A percentile compares a stretch with the other conserved stretches of the same genome.
Conservation (phyloP, 345 rosid genomes). For the Populus nigra region DNA sequence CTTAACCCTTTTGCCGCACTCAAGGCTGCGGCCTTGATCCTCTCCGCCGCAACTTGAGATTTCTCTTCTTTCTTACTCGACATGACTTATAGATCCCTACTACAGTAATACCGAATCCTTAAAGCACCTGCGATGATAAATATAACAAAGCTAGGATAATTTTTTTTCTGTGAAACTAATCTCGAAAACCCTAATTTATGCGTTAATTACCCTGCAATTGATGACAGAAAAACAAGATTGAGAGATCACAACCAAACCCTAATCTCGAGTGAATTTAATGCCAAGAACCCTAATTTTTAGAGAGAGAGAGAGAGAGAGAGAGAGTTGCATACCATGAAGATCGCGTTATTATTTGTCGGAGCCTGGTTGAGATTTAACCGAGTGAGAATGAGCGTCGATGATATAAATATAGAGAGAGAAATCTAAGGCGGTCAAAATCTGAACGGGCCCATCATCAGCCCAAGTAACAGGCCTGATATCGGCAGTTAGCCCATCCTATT, state of each 20-base stretch:
- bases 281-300: not conserved
- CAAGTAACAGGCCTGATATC: not conserved
- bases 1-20: slow-evolving; percentile 88
- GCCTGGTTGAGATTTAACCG: not conserved
- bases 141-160: not conserved
- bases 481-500: not conserved
- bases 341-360: not conserved
- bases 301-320: not conserved
- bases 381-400: not conserved
- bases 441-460: not conserved
- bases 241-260: not conserved
- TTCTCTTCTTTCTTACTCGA: slow-evolving; percentile 87
- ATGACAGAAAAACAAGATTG: not conserved
- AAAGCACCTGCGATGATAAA: not conserved
- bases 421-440: not conserved
- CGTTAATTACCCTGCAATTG: not conserved
- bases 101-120: not conserved
- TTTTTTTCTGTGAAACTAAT: not conserved
- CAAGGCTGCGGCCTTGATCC: slow-evolving; percentile 90
- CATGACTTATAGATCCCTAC: slow-evolving; percentile 40
- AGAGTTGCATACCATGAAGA: not conserved
- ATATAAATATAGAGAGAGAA: not conserved
- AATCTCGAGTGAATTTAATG: too few species aligned
- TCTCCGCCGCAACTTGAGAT: slow-evolving; percentile 83
- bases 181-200: not conserved